Conservation (phyloP, 2,329 filamentous ascomycete genomes). For the Fusarium brevicatenulatum region DNA sequence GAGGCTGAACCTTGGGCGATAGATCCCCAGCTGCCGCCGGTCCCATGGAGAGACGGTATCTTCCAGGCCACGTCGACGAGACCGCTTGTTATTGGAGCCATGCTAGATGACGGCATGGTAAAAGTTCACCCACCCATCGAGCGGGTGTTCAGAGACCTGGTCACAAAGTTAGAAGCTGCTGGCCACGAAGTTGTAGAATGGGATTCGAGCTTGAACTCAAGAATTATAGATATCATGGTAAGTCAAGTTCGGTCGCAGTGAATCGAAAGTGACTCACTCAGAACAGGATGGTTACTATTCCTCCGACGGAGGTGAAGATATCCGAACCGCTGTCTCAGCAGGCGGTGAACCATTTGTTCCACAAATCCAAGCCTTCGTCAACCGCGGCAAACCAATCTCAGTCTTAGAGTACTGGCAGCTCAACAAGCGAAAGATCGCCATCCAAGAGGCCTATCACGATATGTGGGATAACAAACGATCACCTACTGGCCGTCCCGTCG, state of each 20-base stretch:
- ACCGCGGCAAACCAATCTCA: not conserved
- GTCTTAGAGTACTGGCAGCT: not conserved
- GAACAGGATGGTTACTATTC: not conserved
- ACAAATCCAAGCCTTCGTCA: not conserved
- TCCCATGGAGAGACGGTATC: not conserved
- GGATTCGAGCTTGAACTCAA: not conserved
- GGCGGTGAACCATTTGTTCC: not conserved
- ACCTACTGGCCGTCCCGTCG: fast-evolving
- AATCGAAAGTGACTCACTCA: fast-evolving
- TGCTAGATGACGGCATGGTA: not conserved
- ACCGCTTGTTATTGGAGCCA: not conserved
- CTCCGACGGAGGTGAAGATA: not conserved
- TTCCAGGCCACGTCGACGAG: not conserved
- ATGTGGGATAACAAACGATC: not conserved
- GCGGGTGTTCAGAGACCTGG: not conserved
- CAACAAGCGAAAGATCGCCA: not conserved
- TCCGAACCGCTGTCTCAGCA: not conserved
- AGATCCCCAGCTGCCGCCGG: not conserved
- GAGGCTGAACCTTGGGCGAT: not conserved
- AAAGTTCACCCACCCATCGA: not conserved
- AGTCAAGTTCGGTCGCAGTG: fast-evolving
- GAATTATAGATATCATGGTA: not conserved
- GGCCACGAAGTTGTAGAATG: not conserved
- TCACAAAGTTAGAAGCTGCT: not conserved
- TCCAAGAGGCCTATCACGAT: not conserved